Conservation (phyloP, 345 rosid genomes). For the Kandelia obovata region DNA sequence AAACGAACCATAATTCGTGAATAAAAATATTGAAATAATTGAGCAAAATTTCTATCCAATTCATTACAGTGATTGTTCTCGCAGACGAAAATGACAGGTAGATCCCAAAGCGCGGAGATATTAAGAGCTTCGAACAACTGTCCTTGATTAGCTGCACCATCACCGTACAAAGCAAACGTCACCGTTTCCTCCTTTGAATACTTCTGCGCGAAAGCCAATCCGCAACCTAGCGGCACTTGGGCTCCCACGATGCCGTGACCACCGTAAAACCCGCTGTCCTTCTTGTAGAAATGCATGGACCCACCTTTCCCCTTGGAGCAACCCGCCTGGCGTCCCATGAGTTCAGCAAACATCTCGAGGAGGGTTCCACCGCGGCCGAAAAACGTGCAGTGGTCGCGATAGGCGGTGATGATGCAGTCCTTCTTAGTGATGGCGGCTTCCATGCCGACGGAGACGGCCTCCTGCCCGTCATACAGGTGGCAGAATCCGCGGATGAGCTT, state of each 20-base stretch:
- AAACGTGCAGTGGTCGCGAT: conserved; percentile 87
- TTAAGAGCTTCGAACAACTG: conserved; percentile 95
- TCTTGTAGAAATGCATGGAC: conserved; percentile 95
- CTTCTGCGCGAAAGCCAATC: conserved; percentile 96
- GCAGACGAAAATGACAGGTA: conserved; percentile 84
- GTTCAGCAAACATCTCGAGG: conserved; percentile 68
- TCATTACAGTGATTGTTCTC: conserved; percentile 93
- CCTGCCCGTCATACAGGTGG: conserved; percentile 98
- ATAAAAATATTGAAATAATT: neutral
- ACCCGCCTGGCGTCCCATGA: conserved; percentile 87
- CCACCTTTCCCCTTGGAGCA: conserved; percentile 94
- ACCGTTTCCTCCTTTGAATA: conserved; percentile 78
- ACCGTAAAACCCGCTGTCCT: conserved; percentile 78
- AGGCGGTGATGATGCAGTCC: conserved; percentile 85
- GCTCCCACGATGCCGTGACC: conserved; percentile 99
- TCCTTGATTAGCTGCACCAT: conserved; percentile 99
- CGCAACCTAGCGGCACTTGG: conserved; percentile 87
- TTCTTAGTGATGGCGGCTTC: conserved; percentile 88
- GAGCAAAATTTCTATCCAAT: neutral
- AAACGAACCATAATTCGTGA: neutral
- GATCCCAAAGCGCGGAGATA: conserved; percentile 96
- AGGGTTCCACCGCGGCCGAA: conserved; percentile 82
- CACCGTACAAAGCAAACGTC: conserved; percentile 83
- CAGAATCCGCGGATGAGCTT: conserved; percentile 97
- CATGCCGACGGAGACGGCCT: conserved; percentile 92